Conservation (phyloP, 208 protist species). For the Balamuthia mandrillaris region DNA sequence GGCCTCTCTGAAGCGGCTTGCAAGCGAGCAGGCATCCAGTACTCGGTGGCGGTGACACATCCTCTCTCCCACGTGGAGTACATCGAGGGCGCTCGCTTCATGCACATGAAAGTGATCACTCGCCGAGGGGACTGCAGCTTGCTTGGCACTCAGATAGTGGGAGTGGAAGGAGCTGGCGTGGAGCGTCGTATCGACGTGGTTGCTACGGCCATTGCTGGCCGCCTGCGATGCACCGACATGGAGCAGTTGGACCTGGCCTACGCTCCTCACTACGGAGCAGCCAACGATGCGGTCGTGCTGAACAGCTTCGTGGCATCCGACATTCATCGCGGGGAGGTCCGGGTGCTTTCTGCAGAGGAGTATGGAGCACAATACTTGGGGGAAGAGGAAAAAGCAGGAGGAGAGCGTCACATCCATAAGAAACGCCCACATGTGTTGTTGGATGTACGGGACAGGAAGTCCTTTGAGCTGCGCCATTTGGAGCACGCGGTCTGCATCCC, state of each 20-base stretch:
- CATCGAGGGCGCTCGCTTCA: slow-evolving; percentile 44
- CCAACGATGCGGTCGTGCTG: slow-evolving; percentile 63
- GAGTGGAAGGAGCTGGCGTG: slow-evolving; percentile 56
- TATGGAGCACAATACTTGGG: too few species aligned
- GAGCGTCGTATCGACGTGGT: slow-evolving; percentile 61
- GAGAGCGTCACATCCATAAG: too few species aligned
- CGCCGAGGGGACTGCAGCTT: slow-evolving; percentile 25
- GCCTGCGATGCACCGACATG: slow-evolving; percentile 61
- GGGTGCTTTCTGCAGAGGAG: too few species aligned
- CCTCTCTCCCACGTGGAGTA: slow-evolving; percentile 54
- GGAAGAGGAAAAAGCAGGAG: too few species aligned
- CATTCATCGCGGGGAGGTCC: too few species aligned
- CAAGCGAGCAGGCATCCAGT: background rate
- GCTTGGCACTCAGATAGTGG: slow-evolving; percentile 64
- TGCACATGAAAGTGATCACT: slow-evolving; percentile 63
- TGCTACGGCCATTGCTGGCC: slow-evolving; percentile 53
- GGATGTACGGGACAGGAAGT: too few species aligned
- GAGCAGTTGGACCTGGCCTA: slow-evolving; percentile 65
- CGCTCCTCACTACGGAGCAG: slow-evolving; percentile 57
- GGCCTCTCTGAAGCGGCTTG: slow-evolving; percentile 44
- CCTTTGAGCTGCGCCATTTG: too few species aligned
- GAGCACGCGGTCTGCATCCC: too few species aligned
- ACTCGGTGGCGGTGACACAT: slow-evolving; percentile 31
- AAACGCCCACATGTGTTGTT: too few species aligned
- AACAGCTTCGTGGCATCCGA: too few species aligned